These are phyloP conservation scores for Cairneyella variabilis DNA, from an alignment of 495 filamentous ascomycete species.

Conservation along the genomic window DNA sequence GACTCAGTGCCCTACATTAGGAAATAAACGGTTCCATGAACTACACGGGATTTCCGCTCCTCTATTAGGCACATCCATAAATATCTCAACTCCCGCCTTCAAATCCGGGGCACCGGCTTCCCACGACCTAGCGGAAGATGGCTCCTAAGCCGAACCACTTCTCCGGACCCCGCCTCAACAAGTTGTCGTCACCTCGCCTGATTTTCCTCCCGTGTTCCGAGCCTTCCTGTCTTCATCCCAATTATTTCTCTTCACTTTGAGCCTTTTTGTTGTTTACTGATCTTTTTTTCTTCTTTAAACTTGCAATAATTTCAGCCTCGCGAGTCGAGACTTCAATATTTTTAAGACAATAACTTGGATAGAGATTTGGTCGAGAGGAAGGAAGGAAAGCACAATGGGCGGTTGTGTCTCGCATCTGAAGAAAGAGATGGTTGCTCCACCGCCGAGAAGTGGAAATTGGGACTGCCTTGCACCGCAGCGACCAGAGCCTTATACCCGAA, in stretches of 20 bases:
- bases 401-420: slow-evolving; percentile 9
- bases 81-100: not conserved
- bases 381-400: slow-evolving; percentile 6
- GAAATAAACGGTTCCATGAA: too few relatives aligned
- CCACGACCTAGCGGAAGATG: not conserved
- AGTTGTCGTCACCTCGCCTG: not conserved
- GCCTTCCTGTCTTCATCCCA: too few relatives aligned
- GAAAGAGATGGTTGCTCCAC: slow-evolving; percentile 11
- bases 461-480: slow-evolving; percentile 3
- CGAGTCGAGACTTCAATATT: too few relatives aligned
- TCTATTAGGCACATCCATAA: not conserved
- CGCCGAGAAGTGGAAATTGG: slow-evolving; percentile 4
- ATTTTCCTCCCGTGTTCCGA: not conserved
- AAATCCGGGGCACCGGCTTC: not conserved
- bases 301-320: too few relatives aligned
- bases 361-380: not conserved
- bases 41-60: too few relatives aligned
- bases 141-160: not conserved
- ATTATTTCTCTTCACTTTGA: too few relatives aligned
- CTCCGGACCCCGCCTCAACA: not conserved
- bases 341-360: not conserved
- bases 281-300: too few relatives aligned
- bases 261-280: too few relatives aligned
- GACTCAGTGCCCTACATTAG: too few relatives aligned
- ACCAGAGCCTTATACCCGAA: slow-evolving; percentile 1